phyloP scores from a whole-genome alignment of 2,329 filamentous ascomycete species.

The Phyllosticta citrichinensis region DNA sequence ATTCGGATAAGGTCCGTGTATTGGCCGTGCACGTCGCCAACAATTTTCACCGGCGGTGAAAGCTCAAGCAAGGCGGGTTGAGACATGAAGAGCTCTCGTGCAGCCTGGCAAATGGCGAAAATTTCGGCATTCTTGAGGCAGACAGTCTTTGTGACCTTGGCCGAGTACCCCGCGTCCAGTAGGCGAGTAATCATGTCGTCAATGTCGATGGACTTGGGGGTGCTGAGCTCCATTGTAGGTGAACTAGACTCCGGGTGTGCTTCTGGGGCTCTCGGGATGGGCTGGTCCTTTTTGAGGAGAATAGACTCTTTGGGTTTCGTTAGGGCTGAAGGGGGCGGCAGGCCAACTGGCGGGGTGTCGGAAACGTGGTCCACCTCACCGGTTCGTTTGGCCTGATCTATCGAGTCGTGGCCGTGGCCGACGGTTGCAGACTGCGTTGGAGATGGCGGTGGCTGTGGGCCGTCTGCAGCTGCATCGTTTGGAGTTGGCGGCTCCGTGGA shows the following conservation, averaged over 20 bases:
- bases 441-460: slow-evolving; percentile 58
- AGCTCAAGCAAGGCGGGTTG: slow-evolving; percentile 89
- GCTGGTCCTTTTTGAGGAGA: slow-evolving; percentile 67
- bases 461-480: slow-evolving; percentile 23
- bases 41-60: slow-evolving; percentile 92
- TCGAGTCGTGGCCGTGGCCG: slow-evolving; percentile 63
- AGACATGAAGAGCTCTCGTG: slow-evolving; percentile 77
- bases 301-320: slow-evolving; percentile 81
- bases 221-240: slow-evolving; percentile 66
- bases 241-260: slow-evolving; percentile 37
- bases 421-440: slow-evolving; percentile 70
- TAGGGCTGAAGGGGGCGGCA: slow-evolving; percentile 40
- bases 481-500: slow-evolving; percentile 32
- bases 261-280: slow-evolving; percentile 47
- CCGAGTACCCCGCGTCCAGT: slow-evolving; percentile 87
- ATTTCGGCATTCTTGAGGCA: slow-evolving; percentile 98
- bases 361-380: slow-evolving; percentile 94
- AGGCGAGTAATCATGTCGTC: slow-evolving; percentile 96
- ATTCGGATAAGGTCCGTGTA: slow-evolving; percentile 93
- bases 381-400: slow-evolving; percentile 69
- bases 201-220: slow-evolving; percentile 84
- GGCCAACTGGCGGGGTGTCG: slow-evolving; percentile 69
- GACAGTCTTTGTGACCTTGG: slow-evolving; percentile 95
- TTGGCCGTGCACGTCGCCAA: slow-evolving; percentile 92
- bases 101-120: slow-evolving; percentile 80